Base-by-base conservation (phyloP, 208 protist genomes). In the Leishmania mexicana region DNA sequence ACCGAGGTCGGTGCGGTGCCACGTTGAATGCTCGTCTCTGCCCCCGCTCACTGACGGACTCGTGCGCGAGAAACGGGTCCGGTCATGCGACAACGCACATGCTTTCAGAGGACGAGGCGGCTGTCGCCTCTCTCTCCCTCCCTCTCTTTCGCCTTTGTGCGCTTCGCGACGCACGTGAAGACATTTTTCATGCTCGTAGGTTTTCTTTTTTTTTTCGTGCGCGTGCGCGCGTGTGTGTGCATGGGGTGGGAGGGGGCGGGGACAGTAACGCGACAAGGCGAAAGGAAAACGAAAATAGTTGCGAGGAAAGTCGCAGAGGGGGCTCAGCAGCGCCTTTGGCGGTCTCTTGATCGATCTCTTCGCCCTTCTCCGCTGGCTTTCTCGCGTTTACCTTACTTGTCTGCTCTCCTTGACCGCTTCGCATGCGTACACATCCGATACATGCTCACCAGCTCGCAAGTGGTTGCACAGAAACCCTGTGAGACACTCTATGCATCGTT, bases 61-160 rank as follows among this genome's bases (percentile, higher is more conserved):
- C 31, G 76, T 92, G 0, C 88, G 87, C 24, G 92, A 95, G 65
- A 81, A 85, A 73, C 75, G 89, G 40, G 71, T 79, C 0, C 21
- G 58, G 24, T 75, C 70, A 49, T 51, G 47, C 73, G 70, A 86
- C 65, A 42, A 82, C 40, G 64, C 76, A 19, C 45, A 84, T 28
- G 21, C 24, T 17, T 10, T 35, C 51, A 15, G 62, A 54, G 17
- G 53, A 62, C 53, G 31, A 51, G 38, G 38, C 13, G 68, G 40
- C 11, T 19, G 17, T 6, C 47, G 35, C 35, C 60, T 67, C 13
- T 70, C 60, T 67, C 13, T 70, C 8, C 17, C 64, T 70, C 31
- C 24, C 10, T 70, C 31, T 40, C 35, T 40, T 15, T 21, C 13
- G 19, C 35, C n/a, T 35, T 62, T 62, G 24, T n/a, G 6, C 1